These are phyloP conservation scores for Mortierella sp. DNA, from an alignment of 371 early-diverging fungal genomes.

Conservation along the genomic window DNA sequence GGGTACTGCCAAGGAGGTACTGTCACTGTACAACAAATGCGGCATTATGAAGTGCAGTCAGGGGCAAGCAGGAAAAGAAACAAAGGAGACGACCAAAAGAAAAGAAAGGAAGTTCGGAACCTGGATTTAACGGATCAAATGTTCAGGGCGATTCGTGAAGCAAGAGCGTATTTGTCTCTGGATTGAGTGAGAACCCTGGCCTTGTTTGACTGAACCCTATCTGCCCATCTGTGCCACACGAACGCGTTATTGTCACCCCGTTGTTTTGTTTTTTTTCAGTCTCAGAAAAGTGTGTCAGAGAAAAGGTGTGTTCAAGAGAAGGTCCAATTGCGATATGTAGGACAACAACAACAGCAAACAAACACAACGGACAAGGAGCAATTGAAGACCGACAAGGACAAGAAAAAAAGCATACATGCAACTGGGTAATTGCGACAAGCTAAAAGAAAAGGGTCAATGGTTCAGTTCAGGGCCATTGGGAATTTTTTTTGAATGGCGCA, in stretches of 20 bases:
- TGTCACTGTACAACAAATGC: not conserved
- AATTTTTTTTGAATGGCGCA: not conserved
- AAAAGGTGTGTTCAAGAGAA: not conserved
- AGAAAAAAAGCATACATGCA: not conserved
- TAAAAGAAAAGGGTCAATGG: not conserved
- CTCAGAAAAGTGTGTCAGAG: not conserved
- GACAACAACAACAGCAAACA: not conserved
- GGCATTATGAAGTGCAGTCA: slow-evolving; percentile 14
- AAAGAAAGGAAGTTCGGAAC: no score
- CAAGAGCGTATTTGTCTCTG: no score
- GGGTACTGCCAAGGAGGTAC: not conserved
- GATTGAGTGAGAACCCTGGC: no score
- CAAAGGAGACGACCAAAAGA: not conserved
- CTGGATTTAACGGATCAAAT: no score
- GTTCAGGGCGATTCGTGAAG: no score
- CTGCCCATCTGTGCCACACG: not conserved
- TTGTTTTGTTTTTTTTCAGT: not conserved
- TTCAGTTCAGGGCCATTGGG: not conserved
- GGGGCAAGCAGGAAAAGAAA: not conserved
- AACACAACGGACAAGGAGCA: not conserved
- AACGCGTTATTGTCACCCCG: not conserved
- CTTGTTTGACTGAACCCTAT: not conserved
- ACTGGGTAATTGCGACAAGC: not conserved
- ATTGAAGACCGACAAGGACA: not conserved
- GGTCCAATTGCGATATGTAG: not conserved